Evolutionary conservation across 345 rosid genomes (phyloP).

Genomic region (Moricandia moricandioides): DNA sequence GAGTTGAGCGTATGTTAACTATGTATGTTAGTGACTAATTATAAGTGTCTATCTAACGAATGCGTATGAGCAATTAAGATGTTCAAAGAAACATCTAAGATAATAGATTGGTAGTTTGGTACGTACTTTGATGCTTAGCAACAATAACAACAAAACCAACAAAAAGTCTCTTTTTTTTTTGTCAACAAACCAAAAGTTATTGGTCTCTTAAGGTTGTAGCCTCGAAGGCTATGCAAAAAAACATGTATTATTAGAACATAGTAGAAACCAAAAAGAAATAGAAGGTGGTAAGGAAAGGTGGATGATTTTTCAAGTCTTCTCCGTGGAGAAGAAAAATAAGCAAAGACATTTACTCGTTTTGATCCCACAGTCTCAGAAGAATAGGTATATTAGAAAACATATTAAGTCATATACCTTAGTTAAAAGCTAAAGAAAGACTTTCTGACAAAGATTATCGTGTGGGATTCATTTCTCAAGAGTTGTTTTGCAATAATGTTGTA

Average conservation of each 20-base stretch:
- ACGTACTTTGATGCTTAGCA: neutral
- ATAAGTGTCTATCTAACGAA: neutral
- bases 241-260: no score
- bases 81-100: neutral
- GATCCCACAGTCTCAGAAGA: neutral
- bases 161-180: neutral
- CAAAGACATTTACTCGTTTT: neutral
- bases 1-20: neutral
- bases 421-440: slow-evolving; percentile 24
- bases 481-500: slow-evolving; percentile 21
- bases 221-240: no score
- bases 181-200: neutral
- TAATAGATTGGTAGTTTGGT: neutral
- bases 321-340: neutral
- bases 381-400: neutral
- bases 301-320: neutral
- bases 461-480: neutral
- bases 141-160: neutral
- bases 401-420: slow-evolving; percentile 5
- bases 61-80: neutral
- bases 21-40: neutral
- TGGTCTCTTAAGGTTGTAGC: no score
- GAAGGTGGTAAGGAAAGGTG: neutral
- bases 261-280: neutral
- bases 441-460: slow-evolving; percentile 10